Conservation (phyloP, 2,329 filamentous ascomycete species). For the Fusarium floridanum region DNA sequence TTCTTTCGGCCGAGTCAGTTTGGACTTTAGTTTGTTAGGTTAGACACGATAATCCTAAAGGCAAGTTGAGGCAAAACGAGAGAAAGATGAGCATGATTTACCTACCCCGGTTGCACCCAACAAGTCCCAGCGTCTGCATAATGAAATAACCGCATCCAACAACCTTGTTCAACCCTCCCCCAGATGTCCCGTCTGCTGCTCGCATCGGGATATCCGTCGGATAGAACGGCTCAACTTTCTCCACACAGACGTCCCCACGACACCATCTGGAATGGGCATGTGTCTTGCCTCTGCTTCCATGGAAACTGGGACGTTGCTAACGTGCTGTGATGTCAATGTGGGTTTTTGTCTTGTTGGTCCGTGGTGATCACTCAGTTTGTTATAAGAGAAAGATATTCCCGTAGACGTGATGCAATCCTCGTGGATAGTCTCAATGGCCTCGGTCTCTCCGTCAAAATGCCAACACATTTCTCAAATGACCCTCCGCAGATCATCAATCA, state of each 20-base stretch:
- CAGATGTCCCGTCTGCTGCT: not conserved
- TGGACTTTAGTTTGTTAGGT: not conserved
- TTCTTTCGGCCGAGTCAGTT: not conserved
- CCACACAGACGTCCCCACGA: conserved; percentile 16
- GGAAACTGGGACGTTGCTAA: conserved; percentile 13
- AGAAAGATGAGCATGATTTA: not conserved
- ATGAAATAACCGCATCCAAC: not conserved
- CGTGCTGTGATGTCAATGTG: conserved; percentile 40
- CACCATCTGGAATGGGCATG: conserved; percentile 23
- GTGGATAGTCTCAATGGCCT: not conserved
- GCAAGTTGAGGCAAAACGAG: not conserved
- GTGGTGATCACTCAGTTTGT: conserved; percentile 1
- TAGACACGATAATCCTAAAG: not conserved
- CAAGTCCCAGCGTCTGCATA: not conserved
- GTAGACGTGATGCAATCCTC: conserved; percentile 4
- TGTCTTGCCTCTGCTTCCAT: conserved; percentile 18
- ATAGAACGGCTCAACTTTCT: conserved; percentile 31
- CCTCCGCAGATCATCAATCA: conserved; percentile 55
- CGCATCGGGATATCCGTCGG: conserved; percentile 13
- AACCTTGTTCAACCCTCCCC: not conserved
- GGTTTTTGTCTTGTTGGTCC: conserved; percentile 11
- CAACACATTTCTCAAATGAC: conserved; percentile 53
- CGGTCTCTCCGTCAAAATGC: conserved; percentile 38
- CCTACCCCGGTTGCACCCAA: not conserved
- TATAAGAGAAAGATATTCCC: not conserved